phyloP scores from a whole-genome alignment of 352 stramenopile species.

The Pythium aristosporum region DNA sequence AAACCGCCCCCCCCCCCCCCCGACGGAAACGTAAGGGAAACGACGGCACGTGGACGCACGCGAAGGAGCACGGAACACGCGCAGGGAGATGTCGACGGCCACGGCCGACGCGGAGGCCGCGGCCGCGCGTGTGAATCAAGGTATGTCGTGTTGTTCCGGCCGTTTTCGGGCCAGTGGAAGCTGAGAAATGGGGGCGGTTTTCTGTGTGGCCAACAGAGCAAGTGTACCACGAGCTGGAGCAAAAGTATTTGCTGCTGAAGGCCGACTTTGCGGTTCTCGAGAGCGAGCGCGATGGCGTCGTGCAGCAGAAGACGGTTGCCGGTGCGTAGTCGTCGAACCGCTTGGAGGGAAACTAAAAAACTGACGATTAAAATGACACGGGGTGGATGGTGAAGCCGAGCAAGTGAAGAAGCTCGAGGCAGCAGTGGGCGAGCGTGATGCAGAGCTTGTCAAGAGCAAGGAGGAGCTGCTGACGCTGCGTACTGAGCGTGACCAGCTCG shows the following conservation, averaged over 20 bases:
- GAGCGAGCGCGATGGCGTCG: slow-evolving; percentile 49
- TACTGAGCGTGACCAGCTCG: slow-evolving; percentile 53
- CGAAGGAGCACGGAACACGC: not conserved
- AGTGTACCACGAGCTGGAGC: slow-evolving; percentile 77
- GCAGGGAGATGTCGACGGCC: slow-evolving; percentile 13
- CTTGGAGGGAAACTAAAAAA: not conserved
- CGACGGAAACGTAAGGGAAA: slow-evolving; percentile 14
- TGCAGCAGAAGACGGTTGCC: slow-evolving; percentile 43
- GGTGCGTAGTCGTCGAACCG: slow-evolving; percentile 30
- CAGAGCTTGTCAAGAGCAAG: slow-evolving; percentile 32
- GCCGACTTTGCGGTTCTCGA: slow-evolving; percentile 60
- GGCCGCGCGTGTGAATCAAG: slow-evolving; percentile 25
- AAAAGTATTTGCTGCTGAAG: slow-evolving; percentile 62
- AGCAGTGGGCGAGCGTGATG: slow-evolving; percentile 30
- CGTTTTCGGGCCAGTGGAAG: not conserved
- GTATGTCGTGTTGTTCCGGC: slow-evolving; percentile 7
- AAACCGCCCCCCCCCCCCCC: too few species aligned
- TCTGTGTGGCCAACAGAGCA: slow-evolving; percentile 41
- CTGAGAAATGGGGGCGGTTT: not conserved
- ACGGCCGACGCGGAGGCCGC: slow-evolving; percentile 18
- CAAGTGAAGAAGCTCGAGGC: slow-evolving; percentile 32
- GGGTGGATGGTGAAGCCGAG: slow-evolving; percentile 18
- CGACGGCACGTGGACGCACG: not conserved
- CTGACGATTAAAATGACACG: not conserved
- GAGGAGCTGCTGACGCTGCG: slow-evolving; percentile 45